Base-by-base conservation (phyloP, 257 asterid genomes). In the Haberlea rhodopensis region DNA sequence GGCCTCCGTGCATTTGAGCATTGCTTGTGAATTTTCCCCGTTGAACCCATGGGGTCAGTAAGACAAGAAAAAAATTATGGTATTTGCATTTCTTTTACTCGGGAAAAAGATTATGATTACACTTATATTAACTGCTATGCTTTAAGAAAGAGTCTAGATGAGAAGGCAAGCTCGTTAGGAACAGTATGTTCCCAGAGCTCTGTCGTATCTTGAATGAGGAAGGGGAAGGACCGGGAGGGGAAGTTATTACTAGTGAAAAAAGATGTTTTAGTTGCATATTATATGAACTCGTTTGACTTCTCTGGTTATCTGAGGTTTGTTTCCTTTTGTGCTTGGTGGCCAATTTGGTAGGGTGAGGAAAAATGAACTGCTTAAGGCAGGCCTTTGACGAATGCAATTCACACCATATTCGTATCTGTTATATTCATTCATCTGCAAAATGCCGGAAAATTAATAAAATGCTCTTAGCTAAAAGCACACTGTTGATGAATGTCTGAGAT, bases 401-500 rank as follows among this genome's bases (percentile, higher is more conserved):
- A 68, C 26, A 4, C 43, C 26, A n/a, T 57, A 20, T 57, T 58
- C 22, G 51, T 53, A 58, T 23, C 22, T 46, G 48, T n/a, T n/a
- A 26, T 66, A 51, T 60, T 48, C 43, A 22, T 53, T 68, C 43
- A 37, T 48, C 55, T 63, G 46, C n/a, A 29, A 67, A 20, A 31
- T 56, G 21, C n/a, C n/a, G 61, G 24, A 19, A 13, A 7, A 60
- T 45, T n/a, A 31, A 43, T 31, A 71, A 21, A 13, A 63, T 18
- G 24, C 63, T 43, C 26, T 29, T 21, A 63, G 61, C 43, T 62
- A 19, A 59, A 28, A 60, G 34, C 55, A 20, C 22, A 25, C 19
- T 20, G 55, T 65, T 62, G 61, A 13, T 55, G 15, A 63, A 24
- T 59, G 61, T 62, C 29, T 61, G 51, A 66, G 58, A 71, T 59